Conservation (phyloP, 179 eudicot species). For the Carnegiea gigantea region DNA sequence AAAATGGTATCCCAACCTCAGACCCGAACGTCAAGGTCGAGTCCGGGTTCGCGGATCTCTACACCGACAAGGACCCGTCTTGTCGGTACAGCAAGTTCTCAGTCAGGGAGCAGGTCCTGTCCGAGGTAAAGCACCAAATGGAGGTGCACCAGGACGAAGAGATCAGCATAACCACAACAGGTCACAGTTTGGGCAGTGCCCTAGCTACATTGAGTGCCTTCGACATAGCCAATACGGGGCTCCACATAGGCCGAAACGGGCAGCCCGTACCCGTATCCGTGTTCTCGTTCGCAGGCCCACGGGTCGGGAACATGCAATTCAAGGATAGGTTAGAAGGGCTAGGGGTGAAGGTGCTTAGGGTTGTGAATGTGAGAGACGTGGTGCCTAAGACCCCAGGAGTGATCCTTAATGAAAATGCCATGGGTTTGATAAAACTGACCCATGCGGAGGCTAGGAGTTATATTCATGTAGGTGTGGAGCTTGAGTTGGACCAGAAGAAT, state of each 20-base stretch:
- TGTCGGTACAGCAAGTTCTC: slow-evolving; percentile 51
- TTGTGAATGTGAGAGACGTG: slow-evolving; percentile 38
- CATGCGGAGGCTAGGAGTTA: slow-evolving; percentile 38
- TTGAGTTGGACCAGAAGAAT: slow-evolving; percentile 42
- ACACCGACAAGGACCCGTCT: slow-evolving; percentile 44
- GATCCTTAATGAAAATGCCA: slow-evolving; percentile 33
- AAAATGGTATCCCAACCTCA: slow-evolving; percentile 33
- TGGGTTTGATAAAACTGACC: slow-evolving; percentile 19
- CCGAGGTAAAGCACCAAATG: slow-evolving; percentile 33
- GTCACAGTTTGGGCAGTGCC: slow-evolving; percentile 49
- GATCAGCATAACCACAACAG: slow-evolving; percentile 40
- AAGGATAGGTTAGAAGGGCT: slow-evolving; percentile 43
- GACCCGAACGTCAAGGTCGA: slow-evolving; percentile 45
- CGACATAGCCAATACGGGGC: slow-evolving; percentile 43
- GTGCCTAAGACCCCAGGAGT: slow-evolving; percentile 45
- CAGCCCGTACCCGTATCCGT: slow-evolving; percentile 32
- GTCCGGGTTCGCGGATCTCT: slow-evolving; percentile 56
- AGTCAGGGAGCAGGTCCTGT: slow-evolving; percentile 47
- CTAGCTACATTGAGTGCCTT: slow-evolving; percentile 40
- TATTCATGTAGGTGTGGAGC: slow-evolving; percentile 43
- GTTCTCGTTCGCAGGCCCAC: slow-evolving; percentile 39
- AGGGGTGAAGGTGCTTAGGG: slow-evolving; percentile 49
- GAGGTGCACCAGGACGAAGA: slow-evolving; percentile 36
- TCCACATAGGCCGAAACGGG: slow-evolving; percentile 23
- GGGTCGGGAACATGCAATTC: slow-evolving; percentile 44